These are phyloP conservation scores for Crepidotus variabilis DNA, from an alignment of 768 basidiomycete species.

Conservation along the genomic window DNA sequence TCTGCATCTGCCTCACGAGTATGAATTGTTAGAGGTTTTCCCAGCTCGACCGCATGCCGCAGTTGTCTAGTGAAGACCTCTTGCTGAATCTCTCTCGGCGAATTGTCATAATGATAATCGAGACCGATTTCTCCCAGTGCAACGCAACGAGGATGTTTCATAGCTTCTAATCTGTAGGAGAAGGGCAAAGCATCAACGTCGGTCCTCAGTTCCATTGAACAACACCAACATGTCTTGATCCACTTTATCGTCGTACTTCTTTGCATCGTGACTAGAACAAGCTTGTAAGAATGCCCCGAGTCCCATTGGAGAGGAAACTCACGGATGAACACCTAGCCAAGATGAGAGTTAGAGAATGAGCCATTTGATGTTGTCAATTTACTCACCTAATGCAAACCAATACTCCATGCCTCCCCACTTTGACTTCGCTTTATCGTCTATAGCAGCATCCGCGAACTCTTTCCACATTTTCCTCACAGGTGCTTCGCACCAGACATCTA, in stretches of 20 bases:
- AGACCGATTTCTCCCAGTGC: slow-evolving; percentile 89
- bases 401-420: slow-evolving; percentile 73
- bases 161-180: slow-evolving; percentile 57
- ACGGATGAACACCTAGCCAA: slow-evolving; percentile 68
- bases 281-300: not conserved
- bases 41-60: slow-evolving; percentile 57
- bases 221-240: slow-evolving; percentile 62
- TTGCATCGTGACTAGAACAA: slow-evolving; percentile 61
- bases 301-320: slow-evolving; percentile 23
- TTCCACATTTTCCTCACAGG: slow-evolving; percentile 62
- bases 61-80: slow-evolving; percentile 68
- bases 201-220: not conserved
- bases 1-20: slow-evolving; percentile 85
- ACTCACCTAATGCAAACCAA: slow-evolving; percentile 79
- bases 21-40: slow-evolving; percentile 82
- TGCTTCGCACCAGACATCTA: slow-evolving; percentile 90
- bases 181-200: not conserved
- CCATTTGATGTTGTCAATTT: not conserved
- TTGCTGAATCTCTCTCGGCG: slow-evolving; percentile 67
- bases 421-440: slow-evolving; percentile 41
- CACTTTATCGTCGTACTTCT: slow-evolving; percentile 59
- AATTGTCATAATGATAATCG: slow-evolving; percentile 81
- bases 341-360: slow-evolving; percentile 2
- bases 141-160: slow-evolving; percentile 77
- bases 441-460: slow-evolving; percentile 70